A percentile compares a stretch with the other conserved stretches of the same genome.
These are phyloP conservation scores for Zymoseptoria brevis DNA, from an alignment of 2,329 filamentous ascomycete genomes.

Conservation along the genomic window DNA sequence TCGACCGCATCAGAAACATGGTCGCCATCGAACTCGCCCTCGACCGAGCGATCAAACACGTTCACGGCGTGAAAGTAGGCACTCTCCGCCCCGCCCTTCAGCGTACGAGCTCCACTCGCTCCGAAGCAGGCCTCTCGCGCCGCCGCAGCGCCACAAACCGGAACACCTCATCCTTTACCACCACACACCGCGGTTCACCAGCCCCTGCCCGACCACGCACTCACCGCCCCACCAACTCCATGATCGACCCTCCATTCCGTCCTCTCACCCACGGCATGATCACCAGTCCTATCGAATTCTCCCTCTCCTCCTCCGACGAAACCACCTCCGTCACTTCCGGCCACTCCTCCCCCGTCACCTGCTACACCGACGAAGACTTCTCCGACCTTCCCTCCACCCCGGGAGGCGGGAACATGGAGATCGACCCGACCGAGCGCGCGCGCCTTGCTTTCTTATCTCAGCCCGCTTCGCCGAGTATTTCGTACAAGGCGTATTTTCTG, in stretches of 20 bases:
- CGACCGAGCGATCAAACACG: slow-evolving; percentile 54
- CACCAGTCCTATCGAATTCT: neutral
- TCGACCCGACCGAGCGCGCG: slow-evolving; percentile 3
- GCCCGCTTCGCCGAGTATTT: slow-evolving; percentile 16
- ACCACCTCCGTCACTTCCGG: slow-evolving; percentile 8
- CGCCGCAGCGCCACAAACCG: neutral
- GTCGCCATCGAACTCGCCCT: slow-evolving; percentile 83
- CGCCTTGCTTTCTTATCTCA: slow-evolving; percentile 14
- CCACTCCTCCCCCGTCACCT: slow-evolving; percentile 16
- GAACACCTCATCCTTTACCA: neutral
- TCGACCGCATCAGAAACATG: slow-evolving; percentile 76
- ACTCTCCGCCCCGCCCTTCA: neutral
- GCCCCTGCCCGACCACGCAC: slow-evolving; percentile 5
- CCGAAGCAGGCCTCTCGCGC: slow-evolving; percentile 3
- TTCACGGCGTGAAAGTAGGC: slow-evolving; percentile 8
- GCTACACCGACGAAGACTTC: slow-evolving; percentile 17
- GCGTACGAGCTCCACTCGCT: slow-evolving; percentile 1
- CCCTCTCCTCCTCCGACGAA: slow-evolving; percentile 17
- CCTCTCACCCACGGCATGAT: neutral
- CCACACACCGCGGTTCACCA: neutral
- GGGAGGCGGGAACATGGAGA: slow-evolving; percentile 5
- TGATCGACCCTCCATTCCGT: slow-evolving; percentile 8
- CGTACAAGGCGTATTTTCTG: slow-evolving; percentile 12
- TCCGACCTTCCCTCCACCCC: slow-evolving; percentile 1
- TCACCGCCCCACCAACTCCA: slow-evolving; percentile 11